phyloP scores from a whole-genome alignment of 768 basidiomycete species.

The Xerocomellus chrysenteron region DNA sequence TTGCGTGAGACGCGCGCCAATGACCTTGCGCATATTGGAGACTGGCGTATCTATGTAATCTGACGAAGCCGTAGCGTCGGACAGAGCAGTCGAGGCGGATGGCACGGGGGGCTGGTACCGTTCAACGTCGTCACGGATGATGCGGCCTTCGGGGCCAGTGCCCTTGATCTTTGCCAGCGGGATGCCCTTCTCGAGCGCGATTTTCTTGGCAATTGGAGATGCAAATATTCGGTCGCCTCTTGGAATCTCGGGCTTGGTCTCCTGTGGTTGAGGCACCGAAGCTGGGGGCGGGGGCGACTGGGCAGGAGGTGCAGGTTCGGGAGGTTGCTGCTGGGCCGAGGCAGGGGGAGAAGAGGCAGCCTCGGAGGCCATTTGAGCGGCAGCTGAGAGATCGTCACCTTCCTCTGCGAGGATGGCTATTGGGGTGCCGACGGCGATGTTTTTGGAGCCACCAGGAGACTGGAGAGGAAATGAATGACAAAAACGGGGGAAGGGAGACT shows the following conservation, averaged over 20 bases:
- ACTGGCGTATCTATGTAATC: slow-evolving; percentile 90
- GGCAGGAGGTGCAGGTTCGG: slow-evolving; percentile 44
- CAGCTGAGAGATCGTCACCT: slow-evolving; percentile 90
- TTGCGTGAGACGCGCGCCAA: slow-evolving; percentile 86
- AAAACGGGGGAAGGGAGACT: slow-evolving; percentile 1
- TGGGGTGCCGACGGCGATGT: slow-evolving; percentile 78
- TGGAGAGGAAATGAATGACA: slow-evolving; percentile 30
- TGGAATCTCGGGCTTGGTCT: slow-evolving; percentile 55
- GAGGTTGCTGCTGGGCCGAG: slow-evolving; percentile 35
- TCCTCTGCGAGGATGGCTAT: slow-evolving; percentile 95
- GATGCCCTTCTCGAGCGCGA: slow-evolving; percentile 91
- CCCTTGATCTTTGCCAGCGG: slow-evolving; percentile 90
- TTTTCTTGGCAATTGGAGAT: slow-evolving; percentile 93
- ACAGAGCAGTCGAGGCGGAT: slow-evolving; percentile 41
- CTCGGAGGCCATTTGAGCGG: slow-evolving; percentile 68
- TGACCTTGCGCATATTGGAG: slow-evolving; percentile 92
- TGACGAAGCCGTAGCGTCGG: slow-evolving; percentile 50
- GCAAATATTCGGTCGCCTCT: slow-evolving; percentile 88
- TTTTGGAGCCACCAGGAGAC: slow-evolving; percentile 84
- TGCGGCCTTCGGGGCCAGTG: slow-evolving; percentile 90
- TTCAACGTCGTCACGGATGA: slow-evolving; percentile 93
- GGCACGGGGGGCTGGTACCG: slow-evolving; percentile 66
- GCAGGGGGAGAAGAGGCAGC: slow-evolving; percentile 43
- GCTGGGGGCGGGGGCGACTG: slow-evolving; percentile 36
- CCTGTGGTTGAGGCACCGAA: slow-evolving; percentile 35